Conservation (phyloP, 129 eudicot genomes). For the Chrysanthemum seticuspe region DNA sequence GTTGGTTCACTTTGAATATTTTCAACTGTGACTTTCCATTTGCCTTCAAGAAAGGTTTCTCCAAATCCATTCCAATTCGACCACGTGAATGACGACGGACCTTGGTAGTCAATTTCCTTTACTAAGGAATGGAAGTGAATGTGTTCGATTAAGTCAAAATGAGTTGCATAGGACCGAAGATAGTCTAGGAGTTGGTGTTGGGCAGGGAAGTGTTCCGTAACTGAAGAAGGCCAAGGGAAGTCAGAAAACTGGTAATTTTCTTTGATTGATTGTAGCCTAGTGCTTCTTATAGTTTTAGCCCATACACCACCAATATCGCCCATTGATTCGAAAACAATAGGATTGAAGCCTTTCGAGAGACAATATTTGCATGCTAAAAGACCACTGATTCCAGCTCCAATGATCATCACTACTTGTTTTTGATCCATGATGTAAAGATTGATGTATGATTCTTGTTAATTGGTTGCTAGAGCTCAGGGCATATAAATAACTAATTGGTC, state of each 20-base stretch:
- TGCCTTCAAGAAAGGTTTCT: slow-evolving; percentile 40
- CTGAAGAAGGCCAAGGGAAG: slow-evolving; percentile 65
- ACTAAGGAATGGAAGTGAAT: slow-evolving; percentile 23
- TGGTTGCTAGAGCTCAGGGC: too few relatives aligned
- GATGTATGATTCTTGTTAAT: too few relatives aligned
- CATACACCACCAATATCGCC: slow-evolving; percentile 44
- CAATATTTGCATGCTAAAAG: too few relatives aligned
- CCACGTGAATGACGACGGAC: slow-evolving; percentile 32
- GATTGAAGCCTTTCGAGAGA: too few relatives aligned
- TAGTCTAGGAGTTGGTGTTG: slow-evolving; percentile 41
- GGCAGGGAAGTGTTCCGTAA: slow-evolving; percentile 34
- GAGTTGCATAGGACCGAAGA: slow-evolving; percentile 52
- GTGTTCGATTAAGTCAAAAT: slow-evolving; percentile 31
- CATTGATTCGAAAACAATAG: too few relatives aligned
- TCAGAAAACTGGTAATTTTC: slow-evolving; percentile 50
- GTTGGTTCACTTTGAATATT: slow-evolving; percentile 12
- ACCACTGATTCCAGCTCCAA: too few relatives aligned
- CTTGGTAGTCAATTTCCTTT: slow-evolving; percentile 37
- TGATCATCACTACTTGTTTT: too few relatives aligned
- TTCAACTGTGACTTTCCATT: slow-evolving; percentile 51
- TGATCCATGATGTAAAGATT: too few relatives aligned
- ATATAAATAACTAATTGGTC: too few relatives aligned
- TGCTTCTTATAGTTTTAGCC: slow-evolving; percentile 45
- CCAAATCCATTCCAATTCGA: slow-evolving; percentile 45
- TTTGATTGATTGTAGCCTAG: slow-evolving; percentile 55